Conservation (phyloP, 139 green algal genomes). For the Prasinococcaceae sp. region DNA sequence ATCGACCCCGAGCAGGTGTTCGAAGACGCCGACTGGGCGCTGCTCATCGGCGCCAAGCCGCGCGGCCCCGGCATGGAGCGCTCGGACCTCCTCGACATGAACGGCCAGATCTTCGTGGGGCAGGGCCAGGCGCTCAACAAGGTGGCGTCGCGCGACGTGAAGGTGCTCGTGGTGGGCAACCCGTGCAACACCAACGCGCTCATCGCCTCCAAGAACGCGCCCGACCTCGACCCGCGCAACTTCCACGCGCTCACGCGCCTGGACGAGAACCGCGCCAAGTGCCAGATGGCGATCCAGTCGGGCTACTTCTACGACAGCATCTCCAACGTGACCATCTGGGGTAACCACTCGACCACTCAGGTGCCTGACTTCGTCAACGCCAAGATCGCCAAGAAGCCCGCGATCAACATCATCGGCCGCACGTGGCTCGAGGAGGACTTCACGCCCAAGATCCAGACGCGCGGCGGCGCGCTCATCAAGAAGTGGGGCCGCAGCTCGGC, state of each 20-base stretch:
- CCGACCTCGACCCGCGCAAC: conserved; percentile 56
- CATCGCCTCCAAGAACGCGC: conserved; percentile 71
- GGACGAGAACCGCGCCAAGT: conserved; percentile 81
- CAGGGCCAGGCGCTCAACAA: conserved; percentile 67
- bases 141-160: conserved; percentile 52
- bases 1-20: conserved; percentile 64
- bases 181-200: conserved; percentile 87
- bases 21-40: conserved; percentile 71
- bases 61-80: conserved; percentile 82
- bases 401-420: conserved; percentile 56
- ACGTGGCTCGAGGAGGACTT: conserved; percentile 70
- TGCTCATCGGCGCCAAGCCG: conserved; percentile 84
- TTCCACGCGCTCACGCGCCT: conserved; percentile 70
- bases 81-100: conserved; percentile 72
- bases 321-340: conserved; percentile 71
- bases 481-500: conserved; percentile 79
- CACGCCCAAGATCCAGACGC: conserved; percentile 63
- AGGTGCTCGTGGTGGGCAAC: conserved; percentile 80
- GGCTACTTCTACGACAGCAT: conserved; percentile 79
- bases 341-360: conserved; percentile 85
- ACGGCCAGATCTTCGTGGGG: conserved; percentile 65
- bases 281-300: conserved; percentile 72
- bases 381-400: conserved; percentile 56
- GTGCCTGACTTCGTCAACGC: conserved; percentile 90
- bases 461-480: conserved; percentile 81